Percentiles rank a stretch among this genome's conserved stretches.
Evolutionary conservation across 371 early-diverging fungal genomes (phyloP).

Genomic region (Blakeslea trispora): DNA sequence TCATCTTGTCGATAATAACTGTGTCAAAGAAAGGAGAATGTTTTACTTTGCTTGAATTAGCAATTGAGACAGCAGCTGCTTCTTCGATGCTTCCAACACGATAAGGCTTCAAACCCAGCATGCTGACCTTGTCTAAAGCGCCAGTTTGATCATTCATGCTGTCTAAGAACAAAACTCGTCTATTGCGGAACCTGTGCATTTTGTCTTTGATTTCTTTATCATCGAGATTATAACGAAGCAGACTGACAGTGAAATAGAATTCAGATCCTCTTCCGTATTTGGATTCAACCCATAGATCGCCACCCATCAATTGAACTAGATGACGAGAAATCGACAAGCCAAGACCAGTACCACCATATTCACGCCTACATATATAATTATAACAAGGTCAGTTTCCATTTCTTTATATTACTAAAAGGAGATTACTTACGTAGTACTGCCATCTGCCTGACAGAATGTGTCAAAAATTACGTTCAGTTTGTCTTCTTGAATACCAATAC

Average conservation of each 20-base stretch:
- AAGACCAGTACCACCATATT: conserved; percentile 85
- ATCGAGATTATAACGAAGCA: conserved; percentile 23
- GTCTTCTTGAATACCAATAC: conserved; percentile 82
- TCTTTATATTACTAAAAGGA: neutral
- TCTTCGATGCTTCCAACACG: conserved; percentile 49
- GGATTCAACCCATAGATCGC: conserved; percentile 76
- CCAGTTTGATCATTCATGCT: conserved; percentile 42
- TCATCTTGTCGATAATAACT: conserved; percentile 58
- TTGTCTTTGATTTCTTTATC: conserved; percentile 34
- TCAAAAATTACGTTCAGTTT: conserved; percentile 77
- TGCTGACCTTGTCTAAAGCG: conserved; percentile 35
- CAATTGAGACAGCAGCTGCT: conserved; percentile 35
- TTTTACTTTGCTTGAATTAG: conserved; percentile 29
- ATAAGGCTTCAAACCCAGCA: conserved; percentile 44
- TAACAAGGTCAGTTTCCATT: neutral
- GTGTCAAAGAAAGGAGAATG: conserved; percentile 54
- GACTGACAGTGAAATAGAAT: conserved; percentile 71
- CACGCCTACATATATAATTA: conserved; percentile 53
- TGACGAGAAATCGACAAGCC: conserved; percentile 81
- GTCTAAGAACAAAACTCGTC: conserved; percentile 55
- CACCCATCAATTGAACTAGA: conserved; percentile 79
- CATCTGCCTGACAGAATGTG: conserved; percentile 82
- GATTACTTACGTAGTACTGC: conserved; percentile 67
- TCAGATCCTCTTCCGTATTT: conserved; percentile 69
- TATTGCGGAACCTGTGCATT: conserved; percentile 45